Evolutionary conservation across 176 grass and related monocot species (phyloP), one percentile per base, ranked within the genome.

Genomic region (Tillandsia fasciculata): DNA sequence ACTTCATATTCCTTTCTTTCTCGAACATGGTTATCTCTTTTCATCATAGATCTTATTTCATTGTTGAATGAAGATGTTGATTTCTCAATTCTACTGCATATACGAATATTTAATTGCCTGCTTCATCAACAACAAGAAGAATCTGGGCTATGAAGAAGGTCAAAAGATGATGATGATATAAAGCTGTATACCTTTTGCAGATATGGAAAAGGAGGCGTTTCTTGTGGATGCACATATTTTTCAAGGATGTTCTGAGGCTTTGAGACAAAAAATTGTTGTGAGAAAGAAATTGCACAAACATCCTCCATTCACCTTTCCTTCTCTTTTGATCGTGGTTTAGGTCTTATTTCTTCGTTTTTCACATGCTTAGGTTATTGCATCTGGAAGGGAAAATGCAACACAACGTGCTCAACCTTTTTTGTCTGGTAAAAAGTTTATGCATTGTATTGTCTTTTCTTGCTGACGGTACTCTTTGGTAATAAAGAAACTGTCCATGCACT

Each of bases 211-310:
- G 74, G 67, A 81, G 80, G 20, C 59, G 12, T 63, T 48, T 20
- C 70, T 91, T 81, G 69, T 91, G 69, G 88, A 92, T 83, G 78
- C 81, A 76, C 83, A 89, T 81, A 49, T 89, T 74, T 92, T 96
- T 61, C 59, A 50, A 70, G 83, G 79, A 85, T 71, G 85, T 53
- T 85, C 86, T 69, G 86, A 96, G 65, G 78, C 78, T 65, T 50
- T 83, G 68, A 84, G 83, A 42, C 72, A 72, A 64, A 81, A 89
- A 23, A 92, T 76, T 83, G 26, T 96, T 81, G 92, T 96, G 76
- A 87, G 92, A 13, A 72, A 69, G 53, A 15, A 33, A 56, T 51
- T 11, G 65, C 48, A 74, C 33, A 64, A 66, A 66, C 59, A 68
- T 49, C 74, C 12, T 73, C 24, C 24, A 59, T 54, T n/a, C 20